A percentile compares a stretch with the other conserved stretches of the same genome.
Evolutionary conservation across 2,329 filamentous ascomycete genomes (phyloP).

Genomic region (Exutisphaerella laricina): DNA sequence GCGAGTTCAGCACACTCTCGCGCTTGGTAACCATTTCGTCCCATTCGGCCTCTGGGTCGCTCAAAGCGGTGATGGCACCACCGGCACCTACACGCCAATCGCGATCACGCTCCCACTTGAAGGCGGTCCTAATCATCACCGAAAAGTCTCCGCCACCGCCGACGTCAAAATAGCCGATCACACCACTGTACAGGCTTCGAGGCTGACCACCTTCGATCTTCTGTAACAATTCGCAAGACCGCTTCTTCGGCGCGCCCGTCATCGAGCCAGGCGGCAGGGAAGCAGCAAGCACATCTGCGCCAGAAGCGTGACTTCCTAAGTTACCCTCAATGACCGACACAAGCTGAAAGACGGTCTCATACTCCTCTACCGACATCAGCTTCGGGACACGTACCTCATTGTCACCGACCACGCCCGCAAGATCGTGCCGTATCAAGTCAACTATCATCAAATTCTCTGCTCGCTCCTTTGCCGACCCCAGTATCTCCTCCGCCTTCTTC

Average conservation of each 20-base stretch:
- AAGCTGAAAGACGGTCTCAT: constrained; percentile 86
- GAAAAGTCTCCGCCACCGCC: constrained; percentile 83
- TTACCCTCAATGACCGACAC: constrained; percentile 77
- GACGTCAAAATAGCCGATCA: constrained; percentile 84
- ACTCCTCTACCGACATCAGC: constrained; percentile 82
- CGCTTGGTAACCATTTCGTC: constrained; percentile 69
- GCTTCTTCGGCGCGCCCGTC: constrained; percentile 93
- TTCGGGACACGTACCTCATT: constrained; percentile 64
- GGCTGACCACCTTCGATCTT: constrained; percentile 59
- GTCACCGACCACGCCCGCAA: constrained; percentile 62
- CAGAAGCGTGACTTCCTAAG: constrained; percentile 48
- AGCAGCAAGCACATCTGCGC: constrained; percentile 68
- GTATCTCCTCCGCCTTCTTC: constrained; percentile 64
- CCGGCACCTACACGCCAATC: constrained; percentile 82
- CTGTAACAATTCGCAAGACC: constrained; percentile 76
- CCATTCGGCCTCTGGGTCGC: constrained; percentile 71
- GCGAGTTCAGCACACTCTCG: constrained; percentile 25
- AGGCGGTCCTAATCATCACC: constrained; percentile 80
- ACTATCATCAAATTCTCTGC: constrained; percentile 99
- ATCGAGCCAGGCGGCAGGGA: constrained; percentile 87
- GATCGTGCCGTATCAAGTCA: constrained; percentile 88
- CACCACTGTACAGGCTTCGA: constrained; percentile 77
- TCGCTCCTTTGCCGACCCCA: constrained; percentile 79
- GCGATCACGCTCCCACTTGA: constrained; percentile 61
- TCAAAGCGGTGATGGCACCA: constrained; percentile 81